phyloP scores from a whole-genome alignment of 208 protist genomes.

The Trichomonas vaginalis region DNA sequence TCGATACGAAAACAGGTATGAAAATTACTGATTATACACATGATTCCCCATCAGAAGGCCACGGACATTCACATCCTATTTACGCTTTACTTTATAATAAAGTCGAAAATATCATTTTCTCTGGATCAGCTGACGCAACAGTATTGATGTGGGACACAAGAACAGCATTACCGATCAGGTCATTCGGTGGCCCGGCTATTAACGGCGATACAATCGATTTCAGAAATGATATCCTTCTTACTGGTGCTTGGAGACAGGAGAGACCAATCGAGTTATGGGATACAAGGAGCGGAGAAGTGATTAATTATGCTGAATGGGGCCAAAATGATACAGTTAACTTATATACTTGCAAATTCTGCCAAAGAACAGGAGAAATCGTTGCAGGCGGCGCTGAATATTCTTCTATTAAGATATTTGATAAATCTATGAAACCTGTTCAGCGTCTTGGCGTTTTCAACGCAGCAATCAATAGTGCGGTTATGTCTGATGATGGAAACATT shows the following conservation, averaged over 20 bases:
- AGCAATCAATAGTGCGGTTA: not conserved
- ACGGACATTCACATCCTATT: not conserved
- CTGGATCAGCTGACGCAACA: not conserved
- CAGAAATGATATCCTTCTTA: not conserved
- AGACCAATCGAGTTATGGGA: not conserved
- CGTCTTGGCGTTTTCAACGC: not conserved
- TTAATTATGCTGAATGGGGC: not conserved
- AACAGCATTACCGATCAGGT: not conserved
- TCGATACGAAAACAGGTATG: not conserved
- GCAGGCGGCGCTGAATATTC: not conserved
- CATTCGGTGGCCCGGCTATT: not conserved
- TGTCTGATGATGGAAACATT: not conserved
- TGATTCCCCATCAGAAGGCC: not conserved
- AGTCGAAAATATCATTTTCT: not conserved
- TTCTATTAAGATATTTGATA: not conserved
- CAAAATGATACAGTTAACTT: not conserved
- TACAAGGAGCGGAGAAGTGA: not conserved
- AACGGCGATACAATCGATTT: not conserved
- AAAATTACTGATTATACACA: not conserved
- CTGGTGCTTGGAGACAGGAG: not conserved
- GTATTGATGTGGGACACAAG: not conserved
- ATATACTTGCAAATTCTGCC: not conserved
- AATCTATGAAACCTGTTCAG: not conserved
- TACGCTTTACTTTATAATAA: not conserved
- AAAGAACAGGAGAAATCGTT: not conserved